phyloP scores from a whole-genome alignment of 2,329 filamentous ascomycete species.

The Cladosporium sp. region DNA sequence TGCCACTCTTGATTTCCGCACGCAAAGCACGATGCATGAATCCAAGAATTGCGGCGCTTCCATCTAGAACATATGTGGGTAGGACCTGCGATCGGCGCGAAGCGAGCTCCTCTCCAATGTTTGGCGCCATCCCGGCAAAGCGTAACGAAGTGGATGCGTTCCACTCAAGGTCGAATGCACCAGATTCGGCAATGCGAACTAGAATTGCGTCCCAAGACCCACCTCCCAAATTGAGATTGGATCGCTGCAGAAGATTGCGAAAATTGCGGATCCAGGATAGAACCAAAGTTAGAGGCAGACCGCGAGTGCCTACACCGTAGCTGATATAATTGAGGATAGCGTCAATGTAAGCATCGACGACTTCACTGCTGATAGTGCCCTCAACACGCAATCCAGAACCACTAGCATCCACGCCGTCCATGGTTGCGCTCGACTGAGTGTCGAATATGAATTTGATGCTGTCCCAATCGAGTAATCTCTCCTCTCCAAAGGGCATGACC shows the following conservation, averaged over 20 bases:
- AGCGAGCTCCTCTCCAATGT: slow-evolving; percentile 36
- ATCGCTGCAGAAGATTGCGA: slow-evolving; percentile 32
- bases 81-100: slow-evolving; percentile 30
- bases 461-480: slow-evolving; percentile 24
- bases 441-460: slow-evolving; percentile 27
- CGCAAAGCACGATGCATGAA: slow-evolving; percentile 39
- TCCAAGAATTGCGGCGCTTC: slow-evolving; percentile 37
- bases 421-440: slow-evolving; percentile 17
- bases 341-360: slow-evolving; percentile 51
- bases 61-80: slow-evolving; percentile 39
- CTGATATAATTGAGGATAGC: slow-evolving; percentile 43
- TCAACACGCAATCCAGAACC: slow-evolving; percentile 23
- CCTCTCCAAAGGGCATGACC: slow-evolving; percentile 17
- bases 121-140: slow-evolving; percentile 32
- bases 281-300: slow-evolving; percentile 31
- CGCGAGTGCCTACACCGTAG: slow-evolving; percentile 37
- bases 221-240: slow-evolving; percentile 35
- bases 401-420: slow-evolving; percentile 13
- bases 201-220: slow-evolving; percentile 42
- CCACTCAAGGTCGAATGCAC: slow-evolving; percentile 38
- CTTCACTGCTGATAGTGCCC: slow-evolving; percentile 52
- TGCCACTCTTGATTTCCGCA: slow-evolving; percentile 34
- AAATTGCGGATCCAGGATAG: slow-evolving; percentile 31
- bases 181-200: slow-evolving; percentile 47
- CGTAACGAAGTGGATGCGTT: slow-evolving; percentile 39